phyloP scores from a whole-genome alignment of 2,329 filamentous ascomycete genomes.

The Fusarium sp. region DNA sequence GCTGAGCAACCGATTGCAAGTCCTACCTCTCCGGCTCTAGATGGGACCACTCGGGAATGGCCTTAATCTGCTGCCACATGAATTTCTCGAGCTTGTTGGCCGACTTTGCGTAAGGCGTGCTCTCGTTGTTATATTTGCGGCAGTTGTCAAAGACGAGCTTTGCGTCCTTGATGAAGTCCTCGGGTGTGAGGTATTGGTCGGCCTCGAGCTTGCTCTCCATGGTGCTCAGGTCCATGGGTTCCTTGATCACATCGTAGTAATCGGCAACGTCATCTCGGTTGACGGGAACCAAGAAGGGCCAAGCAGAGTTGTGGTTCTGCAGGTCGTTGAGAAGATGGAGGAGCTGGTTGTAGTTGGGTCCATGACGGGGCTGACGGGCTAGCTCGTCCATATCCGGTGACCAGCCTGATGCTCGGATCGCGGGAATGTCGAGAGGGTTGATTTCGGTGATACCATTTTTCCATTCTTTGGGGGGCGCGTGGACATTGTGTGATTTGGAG shows the following conservation, averaged over 20 bases:
- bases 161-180: conserved; percentile 92
- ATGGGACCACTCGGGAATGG: conserved; percentile 91
- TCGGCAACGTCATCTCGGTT: conserved; percentile 97
- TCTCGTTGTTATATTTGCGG: conserved; percentile 95
- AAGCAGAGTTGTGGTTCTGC: conserved; percentile 91
- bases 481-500: conserved; percentile 87
- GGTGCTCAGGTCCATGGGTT: conserved; percentile 95
- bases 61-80: conserved; percentile 94
- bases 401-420: conserved; percentile 94
- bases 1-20: conserved; percentile 25
- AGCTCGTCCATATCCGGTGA: conserved; percentile 98
- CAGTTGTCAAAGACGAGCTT: conserved; percentile 95
- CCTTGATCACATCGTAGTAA: conserved; percentile 98
- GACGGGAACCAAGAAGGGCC: conserved; percentile 95
- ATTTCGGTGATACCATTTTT: conserved; percentile 79
- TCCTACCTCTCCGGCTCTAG: conserved; percentile 62
- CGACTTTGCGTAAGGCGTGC: conserved; percentile 92
- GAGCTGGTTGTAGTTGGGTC: conserved; percentile 95
- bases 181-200: conserved; percentile 89
- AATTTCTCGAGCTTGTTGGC: conserved; percentile 93
- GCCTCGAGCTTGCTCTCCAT: conserved; percentile 97
- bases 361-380: conserved; percentile 92
- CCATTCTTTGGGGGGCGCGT: conserved; percentile 89
- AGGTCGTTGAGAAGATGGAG: conserved; percentile 93
- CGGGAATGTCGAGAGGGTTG: conserved; percentile 86